Evolutionary conservation across 2,329 filamentous ascomycete species (phyloP), one percentile per base, ranked within the genome.

Genomic region (Coniella vitis): DNA sequence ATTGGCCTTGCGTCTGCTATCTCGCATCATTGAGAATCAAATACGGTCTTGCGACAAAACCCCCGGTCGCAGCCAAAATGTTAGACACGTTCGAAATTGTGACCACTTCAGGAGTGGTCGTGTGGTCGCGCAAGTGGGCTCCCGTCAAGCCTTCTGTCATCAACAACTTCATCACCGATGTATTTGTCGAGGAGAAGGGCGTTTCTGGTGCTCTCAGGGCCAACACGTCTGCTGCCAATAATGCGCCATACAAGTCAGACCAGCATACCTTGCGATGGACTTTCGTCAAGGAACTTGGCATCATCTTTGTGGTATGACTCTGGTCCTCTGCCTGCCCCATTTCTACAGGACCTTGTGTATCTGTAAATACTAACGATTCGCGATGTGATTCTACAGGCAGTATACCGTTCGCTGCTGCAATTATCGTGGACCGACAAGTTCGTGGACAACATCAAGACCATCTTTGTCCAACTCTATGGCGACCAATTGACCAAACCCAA

Each of bases 351-450:
- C 31, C 16, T 34, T 1, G 12, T 60, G 45, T 58, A 54, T 50
- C 25, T 50, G 20, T 7, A 43, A 1, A n/a, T 47, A 44, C 45
- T 47, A 13, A 47, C 25, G 13, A 10, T 20, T 5, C 19, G 7
- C n/a, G 4, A n/a, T 25, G 29, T 21, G 12, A 9, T 14, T 7
- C n/a, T 4, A 39, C 61, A 95, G 90, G 93, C 91, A 56, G 93
- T 98, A 56, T 98, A 98, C 67, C 87, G 95, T 64, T 96, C 90
- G 35, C 81, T 98, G 29, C 78, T 98, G 25, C 90, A 96, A 66
- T 79, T 98, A 8, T 90, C 87, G 12, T 98, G 94, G 93, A 88
- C 97, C 56, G 93, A 98, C 67, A 90, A 93, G 65, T 83, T 98
- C 41, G 82, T 98, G 57, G 91, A 96, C 62, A 95, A 97, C 61